Base-by-base conservation (phyloP, 805 yeast species). In the Saccharomycopsis synnaedendra region DNA sequence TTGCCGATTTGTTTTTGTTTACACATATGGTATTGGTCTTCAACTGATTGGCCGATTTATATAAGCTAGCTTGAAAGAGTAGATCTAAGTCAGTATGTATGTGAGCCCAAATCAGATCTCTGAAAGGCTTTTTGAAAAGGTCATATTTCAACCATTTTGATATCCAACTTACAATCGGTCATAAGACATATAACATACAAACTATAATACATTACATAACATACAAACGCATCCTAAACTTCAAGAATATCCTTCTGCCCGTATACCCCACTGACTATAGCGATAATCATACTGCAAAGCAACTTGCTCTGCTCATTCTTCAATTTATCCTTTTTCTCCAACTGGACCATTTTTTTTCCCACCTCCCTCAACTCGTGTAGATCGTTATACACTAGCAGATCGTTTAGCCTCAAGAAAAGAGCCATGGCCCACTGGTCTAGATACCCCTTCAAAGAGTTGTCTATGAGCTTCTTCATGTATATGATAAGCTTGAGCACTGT, bases 401-500 rank as follows among this genome's bases (percentile, higher is more conserved):
- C 53, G 3, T 48, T 11, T 32, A 51, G 33, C 8, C 53, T 9
- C 9, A 49, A 30, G 19, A 51, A 43, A 10, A 51, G 39, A 1
- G 43, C 50, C n/a, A 46, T 1, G 4, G 43, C 39, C 54, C 54
- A 51, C 29, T 28, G 34, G n/a, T 32, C 19, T 43, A 51, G 31
- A 9, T 44, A 27, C 3, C 52, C 49, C 37, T 49, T 46, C 32
- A 47, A 31, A 10, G 52, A 42, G 8, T 49, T 46, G 5, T 40
- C 32, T 4, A 51, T 5, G 10, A 51, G 43, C 41, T 51, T 51
- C 35, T 51, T 51, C 51, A 51, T 40, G 50, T 51, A 51, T 11
- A 43, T 42, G 11, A 51, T 9, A 4, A 51, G 50, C 29, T 31
- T 43, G 8, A 51, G 6, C 3, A 49, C 41, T n/a, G 45, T 43